Base-by-base conservation (phyloP, 106 monocot genomes). In the Allium cepa region DNA sequence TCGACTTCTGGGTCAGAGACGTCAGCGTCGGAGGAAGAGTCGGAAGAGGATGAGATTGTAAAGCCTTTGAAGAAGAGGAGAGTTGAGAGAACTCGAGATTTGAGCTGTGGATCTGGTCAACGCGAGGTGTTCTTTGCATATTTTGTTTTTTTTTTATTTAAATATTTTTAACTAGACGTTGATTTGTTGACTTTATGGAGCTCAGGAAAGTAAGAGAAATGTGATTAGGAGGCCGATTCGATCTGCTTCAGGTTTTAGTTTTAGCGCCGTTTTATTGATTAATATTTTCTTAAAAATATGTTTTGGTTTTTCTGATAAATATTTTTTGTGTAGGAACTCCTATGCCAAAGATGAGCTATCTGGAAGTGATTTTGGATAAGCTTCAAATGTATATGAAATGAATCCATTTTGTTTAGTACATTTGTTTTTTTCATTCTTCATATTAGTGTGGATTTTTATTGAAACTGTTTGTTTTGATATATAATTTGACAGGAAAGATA, bases 401-500 rank as follows among this genome's bases (percentile, higher is more conserved):
- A 53, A 46, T 3, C 17, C 1, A 7, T 67, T 9, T 53, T 60
- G 15, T 67, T 67, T 26, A n/a, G 68, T 14, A 60, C 26, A 17
- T 48, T 12, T 47, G 5, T 49, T 63, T 63, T 36, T 36, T 36
- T 36, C 36, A 36, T 36, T 5, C 36, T 36, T 36, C 12, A 53
- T 17, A n/a, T 62, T 77, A 47, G 46, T 14, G 9, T 60, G 49
- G 57, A 28, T 7, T 51, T 46, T 8, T 10, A 50, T 15, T 64
- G 48, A 49, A 46, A 45, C 4, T 46, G 14, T 45, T 12, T 48
- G n/a, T 49, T 47, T 49, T 16, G 64, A 8, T 12, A 22, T 50
- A 48, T n/a, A 52, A 8, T 57, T 59, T 66, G 49, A 55, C 68
- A 84, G 79, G 72, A 84, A 84, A 55, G 83, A 84, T 53, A 84